Evolutionary conservation across 2,329 filamentous ascomycete genomes (phyloP).

Genomic region (Sporothrix variecibatus): DNA sequence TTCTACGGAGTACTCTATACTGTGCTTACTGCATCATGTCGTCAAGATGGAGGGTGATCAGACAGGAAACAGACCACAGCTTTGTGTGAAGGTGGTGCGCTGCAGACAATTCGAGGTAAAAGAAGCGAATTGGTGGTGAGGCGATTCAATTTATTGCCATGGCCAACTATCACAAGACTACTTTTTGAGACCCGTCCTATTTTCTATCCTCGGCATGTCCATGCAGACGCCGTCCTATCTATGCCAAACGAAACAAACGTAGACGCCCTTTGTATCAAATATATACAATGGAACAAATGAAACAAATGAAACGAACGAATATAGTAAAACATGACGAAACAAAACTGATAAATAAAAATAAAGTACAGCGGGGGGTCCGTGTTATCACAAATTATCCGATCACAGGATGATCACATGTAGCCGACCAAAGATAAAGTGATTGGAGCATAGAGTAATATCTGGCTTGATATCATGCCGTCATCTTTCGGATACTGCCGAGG

Average conservation of each 20-base stretch:
- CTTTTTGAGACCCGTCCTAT: not conserved
- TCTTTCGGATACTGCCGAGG: not conserved
- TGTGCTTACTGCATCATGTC: too few species aligned
- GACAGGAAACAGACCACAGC: not conserved
- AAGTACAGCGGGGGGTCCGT: not conserved
- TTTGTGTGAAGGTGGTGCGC: not conserved
- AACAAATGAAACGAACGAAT: not conserved
- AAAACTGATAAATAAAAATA: not conserved
- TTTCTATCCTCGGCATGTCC: not conserved
- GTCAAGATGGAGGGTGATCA: not conserved
- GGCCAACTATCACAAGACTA: not conserved
- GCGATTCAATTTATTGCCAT: too few species aligned
- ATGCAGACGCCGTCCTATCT: too few species aligned
- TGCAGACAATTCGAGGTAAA: not conserved
- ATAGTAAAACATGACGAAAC: not conserved
- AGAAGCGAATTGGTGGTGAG: not conserved
- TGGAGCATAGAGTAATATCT: not conserved
- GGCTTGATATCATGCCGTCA: not conserved
- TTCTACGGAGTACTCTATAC: too few species aligned
- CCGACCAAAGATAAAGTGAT: not conserved
- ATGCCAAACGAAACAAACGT: not conserved
- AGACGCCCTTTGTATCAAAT: not conserved
- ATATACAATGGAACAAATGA: not conserved
- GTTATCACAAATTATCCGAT: too few species aligned
- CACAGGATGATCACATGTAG: too few species aligned